These are phyloP conservation scores for Rhizoctonia solani DNA, from an alignment of 1,284 basidiomycete genomes.

Conservation along the genomic window DNA sequence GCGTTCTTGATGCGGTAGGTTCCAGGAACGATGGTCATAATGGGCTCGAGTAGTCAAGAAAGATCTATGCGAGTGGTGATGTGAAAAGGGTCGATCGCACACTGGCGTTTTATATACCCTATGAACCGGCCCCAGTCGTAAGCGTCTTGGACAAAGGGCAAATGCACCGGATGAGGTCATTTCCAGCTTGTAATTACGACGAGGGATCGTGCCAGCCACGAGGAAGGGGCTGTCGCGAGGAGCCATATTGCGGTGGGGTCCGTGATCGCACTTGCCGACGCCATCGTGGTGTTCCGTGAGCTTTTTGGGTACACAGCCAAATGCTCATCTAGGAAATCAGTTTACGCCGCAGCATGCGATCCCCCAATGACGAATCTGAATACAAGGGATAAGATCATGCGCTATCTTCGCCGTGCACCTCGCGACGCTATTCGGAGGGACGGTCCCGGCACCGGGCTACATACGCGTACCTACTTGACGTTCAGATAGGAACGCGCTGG, in stretches of 20 bases:
- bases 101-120: constrained; percentile 15
- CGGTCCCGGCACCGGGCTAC: not conserved
- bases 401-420: not conserved
- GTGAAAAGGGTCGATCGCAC: not conserved
- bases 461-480: not conserved
- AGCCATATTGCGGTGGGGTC: constrained; percentile 4
- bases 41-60: not conserved
- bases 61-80: not conserved
- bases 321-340: constrained; percentile 33
- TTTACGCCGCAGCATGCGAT: constrained; percentile 14
- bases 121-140: constrained; percentile 4
- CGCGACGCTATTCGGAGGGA: not conserved
- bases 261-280: not conserved
- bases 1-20: constrained; percentile 28
- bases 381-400: constrained; percentile 28
- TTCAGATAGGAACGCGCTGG: not conserved
- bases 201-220: constrained; percentile 20
- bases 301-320: constrained; percentile 29
- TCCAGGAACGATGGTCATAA: constrained; percentile 24
- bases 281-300: not conserved
- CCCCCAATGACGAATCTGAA: constrained; percentile 32
- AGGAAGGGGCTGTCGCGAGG: constrained; percentile 29
- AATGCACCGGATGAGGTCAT: constrained; percentile 28
- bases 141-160: constrained; percentile 10
- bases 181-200: constrained; percentile 23